phyloP scores from a whole-genome alignment of 805 yeast species.

The Ogataea paradorogensis region DNA sequence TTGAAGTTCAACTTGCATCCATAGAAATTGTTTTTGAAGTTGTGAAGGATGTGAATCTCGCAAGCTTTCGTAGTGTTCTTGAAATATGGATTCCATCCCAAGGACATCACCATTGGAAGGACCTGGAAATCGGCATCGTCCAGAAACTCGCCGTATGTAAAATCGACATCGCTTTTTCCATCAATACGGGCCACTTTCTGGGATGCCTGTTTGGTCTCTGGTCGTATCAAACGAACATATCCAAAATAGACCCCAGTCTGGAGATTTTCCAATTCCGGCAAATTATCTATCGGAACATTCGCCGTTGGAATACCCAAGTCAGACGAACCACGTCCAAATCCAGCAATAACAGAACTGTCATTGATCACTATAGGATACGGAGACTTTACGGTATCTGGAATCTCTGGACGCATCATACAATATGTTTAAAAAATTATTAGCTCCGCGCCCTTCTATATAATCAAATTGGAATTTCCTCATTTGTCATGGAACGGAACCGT shows the following conservation, averaged over 20 bases:
- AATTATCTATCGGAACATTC: slow-evolving; percentile 61
- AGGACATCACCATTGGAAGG: slow-evolving; percentile 89
- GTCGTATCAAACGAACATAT: slow-evolving; percentile 34
- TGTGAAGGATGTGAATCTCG: slow-evolving; percentile 80
- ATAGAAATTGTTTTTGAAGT: slow-evolving; percentile 66
- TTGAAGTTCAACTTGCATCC: slow-evolving; percentile 72
- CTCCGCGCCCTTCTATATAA: background rate
- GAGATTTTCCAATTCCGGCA: slow-evolving; percentile 39
- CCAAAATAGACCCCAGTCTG: slow-evolving; percentile 92
- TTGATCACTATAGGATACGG: slow-evolving; percentile 50
- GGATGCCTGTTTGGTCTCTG: slow-evolving; percentile 19
- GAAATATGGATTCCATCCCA: slow-evolving; percentile 95
- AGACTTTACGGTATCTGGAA: slow-evolving; percentile 41
- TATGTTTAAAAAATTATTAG: background rate
- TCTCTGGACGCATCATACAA: slow-evolving; percentile 36
- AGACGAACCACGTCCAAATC: slow-evolving; percentile 94
- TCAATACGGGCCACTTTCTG: slow-evolving; percentile 31
- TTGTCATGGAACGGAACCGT: slow-evolving; percentile 41
- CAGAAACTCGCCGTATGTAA: slow-evolving; percentile 60
- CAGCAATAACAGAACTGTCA: slow-evolving; percentile 57
- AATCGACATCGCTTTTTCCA: slow-evolving; percentile 42
- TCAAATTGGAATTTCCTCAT: slow-evolving; percentile 20
- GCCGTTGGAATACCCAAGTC: slow-evolving; percentile 97
- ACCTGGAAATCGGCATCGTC: slow-evolving; percentile 42
- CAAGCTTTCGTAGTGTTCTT: slow-evolving; percentile 78